Evolutionary conservation across 371 early-diverging fungal species (phyloP), one percentile per base, ranked within the genome.

Genomic region (Nematocida major): DNA sequence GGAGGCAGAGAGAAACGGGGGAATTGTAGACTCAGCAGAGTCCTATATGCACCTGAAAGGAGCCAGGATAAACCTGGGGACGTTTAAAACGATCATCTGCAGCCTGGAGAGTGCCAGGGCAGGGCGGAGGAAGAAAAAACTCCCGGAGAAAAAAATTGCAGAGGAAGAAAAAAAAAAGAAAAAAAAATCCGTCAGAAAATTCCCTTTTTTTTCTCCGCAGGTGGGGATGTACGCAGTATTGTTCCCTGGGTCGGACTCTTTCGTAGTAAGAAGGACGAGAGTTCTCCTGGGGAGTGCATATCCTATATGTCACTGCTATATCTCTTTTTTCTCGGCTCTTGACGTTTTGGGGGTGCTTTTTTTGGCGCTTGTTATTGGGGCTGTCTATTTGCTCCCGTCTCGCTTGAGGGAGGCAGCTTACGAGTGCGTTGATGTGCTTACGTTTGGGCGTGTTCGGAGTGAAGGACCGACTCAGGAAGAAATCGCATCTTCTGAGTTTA

Each of bases 181-280:
- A 36, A 47, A 32, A 50, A 45, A 42, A 13, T 36, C 51, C 20
- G 47, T 79, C 11, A 63, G 36, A 62, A 77, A 66, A 36, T 20
- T 76, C 22, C 68, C 57, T 3, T 62, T 69, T 54, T 81, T 80
- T 66, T 65, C 54, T 36, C 20, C 42, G 36, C 4, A 68, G 18
- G 36, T 49, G 18, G 48, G 57, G 2, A 51, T 79, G 39, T 85
- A 83, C 63, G 40, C 66, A 53, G 68, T 79, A 34, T 69, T 63
- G 54, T 82, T 81, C 48, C 51, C 78, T 51, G 82, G 85, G 65
- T 78, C 82, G 38, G 79, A 81, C 82, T 45, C 80, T 63, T 83
- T 47, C 69, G 80, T 81, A 48, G 82, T 82, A 36, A 82, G 53
- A 59, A 80, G 54, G 54, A 86, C 67, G 45, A 79, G 63, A 11